Conservation (phyloP, 2,329 filamentous ascomycete species). For the Fusarium annulatum region DNA sequence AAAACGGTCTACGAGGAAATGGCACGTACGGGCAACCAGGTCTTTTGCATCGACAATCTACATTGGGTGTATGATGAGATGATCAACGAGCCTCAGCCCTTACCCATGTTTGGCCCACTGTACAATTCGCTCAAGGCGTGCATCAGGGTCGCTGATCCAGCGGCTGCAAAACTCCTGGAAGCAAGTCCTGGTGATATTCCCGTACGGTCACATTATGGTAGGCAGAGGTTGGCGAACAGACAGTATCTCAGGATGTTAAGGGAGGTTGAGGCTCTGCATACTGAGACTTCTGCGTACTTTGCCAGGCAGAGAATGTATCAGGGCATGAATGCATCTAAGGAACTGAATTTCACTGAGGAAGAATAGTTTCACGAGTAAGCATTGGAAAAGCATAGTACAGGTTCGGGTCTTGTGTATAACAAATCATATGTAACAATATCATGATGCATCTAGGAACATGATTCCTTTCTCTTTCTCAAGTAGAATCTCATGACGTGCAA, state of each 20-base stretch:
- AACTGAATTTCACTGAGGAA: neutral
- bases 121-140: slow-evolving; percentile 63
- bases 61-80: slow-evolving; percentile 70
- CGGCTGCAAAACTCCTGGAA: slow-evolving; percentile 45
- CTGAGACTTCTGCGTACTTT: slow-evolving; percentile 9
- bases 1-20: slow-evolving; percentile 62
- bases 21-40: slow-evolving; percentile 56
- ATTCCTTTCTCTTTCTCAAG: neutral
- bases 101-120: slow-evolving; percentile 58
- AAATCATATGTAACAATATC: slow-evolving; percentile 24
- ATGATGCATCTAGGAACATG: neutral
- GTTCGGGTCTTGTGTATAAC: slow-evolving; percentile 13
- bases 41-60: slow-evolving; percentile 59
- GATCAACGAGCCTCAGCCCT: slow-evolving; percentile 62
- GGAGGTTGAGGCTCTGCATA: slow-evolving; percentile 46
- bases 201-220: slow-evolving; percentile 20
- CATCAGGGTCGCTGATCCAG: slow-evolving; percentile 65
- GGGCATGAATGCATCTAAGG: neutral
- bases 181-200: no score
- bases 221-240: slow-evolving; percentile 43
- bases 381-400: neutral
- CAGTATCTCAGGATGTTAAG: slow-evolving; percentile 49
- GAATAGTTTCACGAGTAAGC: neutral
- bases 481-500: neutral
- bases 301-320: slow-evolving; percentile 17